Percentiles rank a stretch among this genome's conserved stretches.
These are phyloP conservation scores for Thielaviopsis ethacetica DNA, from an alignment of 2,329 filamentous ascomycete genomes.

Conservation along the genomic window DNA sequence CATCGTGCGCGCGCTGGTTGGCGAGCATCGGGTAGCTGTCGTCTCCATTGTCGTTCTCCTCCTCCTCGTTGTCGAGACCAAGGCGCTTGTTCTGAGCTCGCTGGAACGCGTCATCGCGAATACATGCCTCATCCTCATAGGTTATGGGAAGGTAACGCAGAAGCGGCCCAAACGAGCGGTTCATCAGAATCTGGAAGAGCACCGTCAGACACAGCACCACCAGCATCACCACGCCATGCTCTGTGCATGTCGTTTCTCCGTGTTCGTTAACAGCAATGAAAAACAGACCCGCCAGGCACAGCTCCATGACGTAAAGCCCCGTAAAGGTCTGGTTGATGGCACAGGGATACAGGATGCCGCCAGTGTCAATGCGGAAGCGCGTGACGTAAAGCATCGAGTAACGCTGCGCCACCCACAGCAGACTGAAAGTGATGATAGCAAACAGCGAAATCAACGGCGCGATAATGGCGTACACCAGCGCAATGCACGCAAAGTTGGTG, in stretches of 20 bases:
- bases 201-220: conserved; percentile 53
- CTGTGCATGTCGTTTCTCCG: conserved; percentile 40
- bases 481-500: conserved; percentile 91
- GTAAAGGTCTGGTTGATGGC: conserved; percentile 94
- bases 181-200: conserved; percentile 66
- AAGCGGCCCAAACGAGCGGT: conserved; percentile 68
- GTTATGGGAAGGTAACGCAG: conserved; percentile 86
- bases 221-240: conserved; percentile 77
- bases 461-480: conserved; percentile 73
- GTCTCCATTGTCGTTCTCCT: conserved; percentile 30
- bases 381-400: conserved; percentile 95
- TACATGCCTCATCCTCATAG: conserved; percentile 82
- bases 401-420: conserved; percentile 91
- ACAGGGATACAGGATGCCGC: conserved; percentile 76
- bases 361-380: conserved; percentile 77
- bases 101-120: conserved; percentile 81
- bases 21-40: conserved; percentile 19
- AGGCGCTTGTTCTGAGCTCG: conserved; percentile 57
- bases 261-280: conserved; percentile 52
- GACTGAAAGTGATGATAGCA: conserved; percentile 75
- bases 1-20: conserved; percentile 11
- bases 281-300: conserved; percentile 79
- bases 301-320: conserved; percentile 85
- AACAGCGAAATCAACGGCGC: conserved; percentile 85
- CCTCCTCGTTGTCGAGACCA: conserved; percentile 40